Base-by-base conservation (phyloP, 2,329 filamentous ascomycete species). In the Pseudocercospora cruenta region DNA sequence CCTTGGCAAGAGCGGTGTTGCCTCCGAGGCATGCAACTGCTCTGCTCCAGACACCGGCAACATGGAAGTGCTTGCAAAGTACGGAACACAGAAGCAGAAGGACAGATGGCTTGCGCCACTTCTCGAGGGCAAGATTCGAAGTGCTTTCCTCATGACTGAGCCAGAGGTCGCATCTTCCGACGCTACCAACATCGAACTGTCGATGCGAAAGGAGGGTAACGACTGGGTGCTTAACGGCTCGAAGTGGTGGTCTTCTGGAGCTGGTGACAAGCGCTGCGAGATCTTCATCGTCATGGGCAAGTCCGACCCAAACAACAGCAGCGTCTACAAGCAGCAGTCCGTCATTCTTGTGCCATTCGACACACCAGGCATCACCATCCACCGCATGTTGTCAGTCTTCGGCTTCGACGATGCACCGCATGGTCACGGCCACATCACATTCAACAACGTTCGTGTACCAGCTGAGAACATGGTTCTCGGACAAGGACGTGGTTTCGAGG, bases 221-320 rank as follows among this genome's bases (percentile, higher is more conserved):
- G 88, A 95, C 73, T 97, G 94, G 77, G 88, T 98, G n/a, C 85
- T 99, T 61, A 97, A 97, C 77, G 95, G 95, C 63, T 87, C 88
- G 87, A 99, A 99, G 93, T 98, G 95, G 95, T 99, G 95, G 95
- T 96, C 92, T 24, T 96, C 92, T 70, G 95, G 95, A 71, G 93
- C 94, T 19, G 95, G 95, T 66, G 95, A 98, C 81, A 91, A 91
- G 64, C 88, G 94, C 73, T 98, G 95, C 85, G 86, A 91, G 79
- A 84, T 98, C 78, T 98, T 97, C 83, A 90, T 99, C 69, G 93
- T 97, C 73, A 96, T 99, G 91, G 95, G 93, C 81, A 97, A 98
- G 85, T 90, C 88, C 14, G 91, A 96, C 76, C 84, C 91, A 58
- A 82, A 83, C 72, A 91, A 96, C 83, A 81, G 85, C 69, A 89